Evolutionary conservation across 441 rosid species (phyloP).

Genomic region (Brassica balearica): DNA sequence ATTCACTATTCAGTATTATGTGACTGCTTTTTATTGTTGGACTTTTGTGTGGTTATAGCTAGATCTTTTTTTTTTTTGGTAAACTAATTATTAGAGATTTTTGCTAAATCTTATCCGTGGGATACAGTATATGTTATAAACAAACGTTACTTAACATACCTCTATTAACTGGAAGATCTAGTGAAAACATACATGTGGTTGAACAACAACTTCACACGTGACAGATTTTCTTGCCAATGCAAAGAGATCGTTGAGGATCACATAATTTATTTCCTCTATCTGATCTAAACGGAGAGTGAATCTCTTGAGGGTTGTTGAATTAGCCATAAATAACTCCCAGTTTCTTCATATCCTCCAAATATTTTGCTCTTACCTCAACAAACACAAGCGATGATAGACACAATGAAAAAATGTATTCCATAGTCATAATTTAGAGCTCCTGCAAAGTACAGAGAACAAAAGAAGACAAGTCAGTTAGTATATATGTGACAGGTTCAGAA

Average conservation of each 20-base stretch:
- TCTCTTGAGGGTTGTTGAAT: constrained; percentile 19
- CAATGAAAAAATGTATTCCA: neutral
- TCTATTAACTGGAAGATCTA: constrained; percentile 13
- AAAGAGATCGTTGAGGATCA: neutral
- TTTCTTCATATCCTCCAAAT: constrained; percentile 3
- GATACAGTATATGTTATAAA: constrained; percentile 6
- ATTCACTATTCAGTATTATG: neutral
- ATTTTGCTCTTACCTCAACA: constrained; percentile 17
- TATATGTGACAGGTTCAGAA: neutral
- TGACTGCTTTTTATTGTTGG: constrained; percentile 25
- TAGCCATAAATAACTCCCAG: constrained; percentile 16
- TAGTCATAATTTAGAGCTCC: neutral
- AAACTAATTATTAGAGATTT: no score
- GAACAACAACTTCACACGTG: constrained; percentile 13
- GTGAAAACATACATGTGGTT: neutral
- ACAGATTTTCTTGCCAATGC: constrained; percentile 15
- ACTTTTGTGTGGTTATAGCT: constrained; percentile 22
- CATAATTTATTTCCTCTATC: neutral
- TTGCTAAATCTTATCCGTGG: constrained; percentile 14
- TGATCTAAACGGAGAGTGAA: constrained; percentile 10
- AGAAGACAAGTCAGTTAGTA: neutral
- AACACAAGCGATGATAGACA: constrained; percentile 25
- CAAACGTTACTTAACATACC: neutral
- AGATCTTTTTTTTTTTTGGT: no score
- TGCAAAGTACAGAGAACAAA: neutral